Conservation (phyloP, 495 filamentous ascomycete species). For the Ramalina peruviana region DNA sequence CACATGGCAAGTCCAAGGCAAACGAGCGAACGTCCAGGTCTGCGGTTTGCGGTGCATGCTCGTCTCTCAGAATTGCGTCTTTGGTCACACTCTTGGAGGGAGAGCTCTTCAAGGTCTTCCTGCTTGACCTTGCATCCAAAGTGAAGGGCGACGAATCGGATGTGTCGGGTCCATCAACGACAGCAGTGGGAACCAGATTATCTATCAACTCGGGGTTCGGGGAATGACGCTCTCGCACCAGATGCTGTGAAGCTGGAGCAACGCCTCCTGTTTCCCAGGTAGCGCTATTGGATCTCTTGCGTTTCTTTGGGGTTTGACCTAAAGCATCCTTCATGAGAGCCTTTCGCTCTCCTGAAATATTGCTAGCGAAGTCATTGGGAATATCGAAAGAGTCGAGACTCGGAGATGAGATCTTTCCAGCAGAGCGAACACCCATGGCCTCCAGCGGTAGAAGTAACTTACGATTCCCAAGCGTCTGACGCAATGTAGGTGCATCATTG, state of each 20-base stretch:
- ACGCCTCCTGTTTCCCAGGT: too few relatives aligned
- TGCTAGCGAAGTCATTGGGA: slow-evolving; percentile 12
- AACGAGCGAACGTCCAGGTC: too few relatives aligned
- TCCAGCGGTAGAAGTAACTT: slow-evolving; percentile 8
- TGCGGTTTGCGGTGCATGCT: too few relatives aligned
- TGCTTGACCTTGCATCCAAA: too few relatives aligned
- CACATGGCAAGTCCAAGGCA: too few relatives aligned
- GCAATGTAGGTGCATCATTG: neutral
- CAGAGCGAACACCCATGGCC: slow-evolving; percentile 15
- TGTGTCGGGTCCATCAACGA: neutral
- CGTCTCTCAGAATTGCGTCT: too few relatives aligned
- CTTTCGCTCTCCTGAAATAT: slow-evolving; percentile 7
- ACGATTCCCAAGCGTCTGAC: neutral
- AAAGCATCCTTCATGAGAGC: slow-evolving; percentile 6
- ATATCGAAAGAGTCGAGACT: slow-evolving; percentile 20
- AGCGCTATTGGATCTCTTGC: slow-evolving; percentile 5
- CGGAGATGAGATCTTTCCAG: slow-evolving; percentile 4
- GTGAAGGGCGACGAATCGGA: neutral
- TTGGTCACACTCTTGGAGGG: too few relatives aligned
- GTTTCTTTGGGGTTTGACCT: slow-evolving; percentile 18
- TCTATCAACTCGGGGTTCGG: neutral
- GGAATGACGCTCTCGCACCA: neutral
- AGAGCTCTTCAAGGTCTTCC: too few relatives aligned
- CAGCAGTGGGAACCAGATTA: neutral
- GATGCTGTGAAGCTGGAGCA: neutral